Percentiles rank a stretch among this genome's conserved stretches.
Conservation (phyloP, 495 filamentous ascomycete genomes). For the Penicillium silybi region DNA sequence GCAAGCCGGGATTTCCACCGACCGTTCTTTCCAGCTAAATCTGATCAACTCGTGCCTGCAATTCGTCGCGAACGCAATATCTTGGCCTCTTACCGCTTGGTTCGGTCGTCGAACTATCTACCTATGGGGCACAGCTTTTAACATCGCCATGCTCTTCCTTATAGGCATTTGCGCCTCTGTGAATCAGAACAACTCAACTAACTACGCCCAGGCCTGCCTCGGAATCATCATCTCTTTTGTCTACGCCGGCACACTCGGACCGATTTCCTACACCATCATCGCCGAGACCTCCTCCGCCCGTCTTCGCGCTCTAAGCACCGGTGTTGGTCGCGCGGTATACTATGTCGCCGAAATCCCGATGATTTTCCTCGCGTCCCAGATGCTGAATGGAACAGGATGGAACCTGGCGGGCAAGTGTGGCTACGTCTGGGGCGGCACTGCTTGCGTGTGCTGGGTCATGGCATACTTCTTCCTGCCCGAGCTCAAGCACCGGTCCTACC, state of each 20-base stretch:
- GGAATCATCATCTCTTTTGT: constrained; percentile 51
- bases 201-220: constrained; percentile 46
- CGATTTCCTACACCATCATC: constrained; percentile 54
- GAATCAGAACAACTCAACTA: constrained; percentile 23
- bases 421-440: constrained; percentile 33
- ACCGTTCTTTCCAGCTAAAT: constrained; percentile 31
- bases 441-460: constrained; percentile 21
- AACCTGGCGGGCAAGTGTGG: constrained; percentile 33
- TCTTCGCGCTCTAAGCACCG: constrained; percentile 48
- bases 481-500: constrained; percentile 34
- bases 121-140: constrained; percentile 37
- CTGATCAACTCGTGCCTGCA: constrained; percentile 38
- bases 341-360: constrained; percentile 44
- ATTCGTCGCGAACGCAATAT: constrained; percentile 27
- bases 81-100: constrained; percentile 25
- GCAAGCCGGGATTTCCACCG: constrained; percentile 22
- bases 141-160: constrained; percentile 25
- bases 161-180: constrained; percentile 48
- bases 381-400: constrained; percentile 41
- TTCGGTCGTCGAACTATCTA: constrained; percentile 48
- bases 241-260: constrained; percentile 40
- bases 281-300: constrained; percentile 54
- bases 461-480: constrained; percentile 34
- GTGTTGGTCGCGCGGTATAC: constrained; percentile 48
- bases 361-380: constrained; percentile 47